Base-by-base conservation (phyloP, 345 rosid genomes). In the Eucalyptus leucophloia region DNA sequence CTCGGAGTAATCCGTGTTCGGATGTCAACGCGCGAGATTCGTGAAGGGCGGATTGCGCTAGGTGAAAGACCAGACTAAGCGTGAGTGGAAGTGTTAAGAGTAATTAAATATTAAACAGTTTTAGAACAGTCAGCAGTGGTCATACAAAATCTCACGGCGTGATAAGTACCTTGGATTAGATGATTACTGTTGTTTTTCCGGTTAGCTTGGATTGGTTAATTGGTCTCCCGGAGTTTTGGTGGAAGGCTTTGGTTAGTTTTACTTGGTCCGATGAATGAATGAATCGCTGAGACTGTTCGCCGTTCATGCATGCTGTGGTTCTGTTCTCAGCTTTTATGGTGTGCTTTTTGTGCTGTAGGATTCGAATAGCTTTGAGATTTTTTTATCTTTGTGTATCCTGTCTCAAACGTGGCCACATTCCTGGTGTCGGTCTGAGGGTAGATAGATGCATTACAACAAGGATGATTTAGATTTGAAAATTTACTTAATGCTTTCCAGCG, bases 211-310 rank as follows among this genome's bases (percentile, higher is more conserved):
- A 40, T 86, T 86, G 88, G 30, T 53, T 1, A 1, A 10, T 86
- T 90, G 24, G 77, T 42, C 13, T 32, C 54, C n/a, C 50, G 8
- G 89, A 86, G 72, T 54, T 54, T 82, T 58, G 83, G 49, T 87
- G 87, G 86, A 87, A 54, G 86, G 18, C 67, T 54, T 21, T 45
- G 60, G 89, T 86, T 77, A 62, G 87, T 72, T 10, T 37, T 60
- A 54, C 16, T 40, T 4, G 82, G 82, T 37, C 26, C 28, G 80
- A 67, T 10, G 28, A 34, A 19, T 72, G 19, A 19, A 72, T 42
- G 85, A 40, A 77, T 6, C 6, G 9, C 30, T 77, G 2, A 77
- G 17, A 40, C 47, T 77, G 7, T 77, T 23, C 2, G 4, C 17
- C 17, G 3, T 12, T 77, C 47, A 6, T 77, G 85, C 47, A 11